Base-by-base conservation (phyloP, 768 basidiomycete species). In the Dictyophora rubrovolvata region DNA sequence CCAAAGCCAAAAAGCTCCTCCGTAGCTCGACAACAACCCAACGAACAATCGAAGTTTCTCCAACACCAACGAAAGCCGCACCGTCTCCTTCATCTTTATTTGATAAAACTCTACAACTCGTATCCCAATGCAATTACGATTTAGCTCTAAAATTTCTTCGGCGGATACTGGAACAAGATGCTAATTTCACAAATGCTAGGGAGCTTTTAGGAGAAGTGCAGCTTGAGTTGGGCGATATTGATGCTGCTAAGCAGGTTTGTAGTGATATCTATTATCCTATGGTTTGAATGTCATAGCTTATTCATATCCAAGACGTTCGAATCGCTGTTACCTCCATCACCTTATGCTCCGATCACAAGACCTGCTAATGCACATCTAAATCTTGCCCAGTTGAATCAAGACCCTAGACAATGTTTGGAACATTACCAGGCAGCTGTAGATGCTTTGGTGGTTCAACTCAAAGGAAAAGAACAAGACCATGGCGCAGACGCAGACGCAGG, bases 391-490 rank as follows among this genome's bases (percentile, higher is more conserved):
- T 74, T 92, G 17, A 88, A 89, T 28, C 81, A 85, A 10, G 85
- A 93, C 56, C 89, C 93, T 4, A 78, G 79, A 53, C 67, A 74
- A 48, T 89, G 91, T 1, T 71, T 95, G 18, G 73, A 79, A 46
- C 82, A 92, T 65, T 96, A 91, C 68, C 81, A 85, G 67, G 77
- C 84, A n/a, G 91, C 89, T 10, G 80, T 91, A 54, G 84, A 86
- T 64, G 78, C 88, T 55, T 72, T 91, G 18, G 73, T 74, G 7
- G 75, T 70, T 1, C 86, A 86, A 64, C 75, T 90, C 23, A 89
- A 90, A 71, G 88, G 87, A 52, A 62, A 89, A 68, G 82, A 81
- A 47, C 77, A 78, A 28, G 82, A 79, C 4, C 70, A 72, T 16
- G 71, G 64, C n/a, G n/a, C n/a, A 17, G 48, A 64, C 7, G 72